A percentile compares a stretch with the other conserved stretches of the same genome.
Evolutionary conservation across 2,329 filamentous ascomycete genomes (phyloP).

Genomic region (Lachnellula hyalina): DNA sequence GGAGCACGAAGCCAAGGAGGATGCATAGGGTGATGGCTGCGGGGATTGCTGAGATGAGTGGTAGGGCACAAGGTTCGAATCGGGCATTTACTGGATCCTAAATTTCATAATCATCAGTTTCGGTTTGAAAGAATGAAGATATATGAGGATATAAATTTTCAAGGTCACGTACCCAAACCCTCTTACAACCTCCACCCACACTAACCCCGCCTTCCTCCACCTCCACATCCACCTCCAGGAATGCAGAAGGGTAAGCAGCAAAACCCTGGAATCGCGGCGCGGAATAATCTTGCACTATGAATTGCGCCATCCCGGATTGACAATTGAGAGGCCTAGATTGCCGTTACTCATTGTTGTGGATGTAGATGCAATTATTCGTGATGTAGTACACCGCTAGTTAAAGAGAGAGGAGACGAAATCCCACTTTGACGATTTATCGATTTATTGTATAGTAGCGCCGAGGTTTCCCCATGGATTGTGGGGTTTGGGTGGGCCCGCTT

Average conservation of each 20-base stretch:
- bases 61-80: constrained; percentile 25
- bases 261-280: neutral
- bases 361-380: too few species aligned
- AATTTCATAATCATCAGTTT: neutral
- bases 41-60: constrained; percentile 26
- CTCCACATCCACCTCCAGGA: neutral
- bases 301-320: neutral
- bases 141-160: neutral
- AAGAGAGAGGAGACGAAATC: too few species aligned
- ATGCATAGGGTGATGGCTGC: constrained; percentile 27
- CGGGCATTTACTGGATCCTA: constrained; percentile 28
- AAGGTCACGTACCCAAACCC: neutral
- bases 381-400: too few species aligned
- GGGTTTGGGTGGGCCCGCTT: too few species aligned
- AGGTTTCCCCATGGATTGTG: too few species aligned
- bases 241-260: neutral
- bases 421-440: too few species aligned
- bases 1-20: constrained; percentile 24
- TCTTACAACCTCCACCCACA: neutral
- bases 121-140: neutral
- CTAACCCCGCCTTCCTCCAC: neutral
- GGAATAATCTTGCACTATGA: neutral
- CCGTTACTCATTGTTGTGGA: too few species aligned
- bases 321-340: too few species aligned
- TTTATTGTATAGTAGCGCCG: too few species aligned